A percentile compares a stretch with the other conserved stretches of the same genome.
Evolutionary conservation across 768 basidiomycete genomes (phyloP).

Genomic region (Calocybe cyanea): DNA sequence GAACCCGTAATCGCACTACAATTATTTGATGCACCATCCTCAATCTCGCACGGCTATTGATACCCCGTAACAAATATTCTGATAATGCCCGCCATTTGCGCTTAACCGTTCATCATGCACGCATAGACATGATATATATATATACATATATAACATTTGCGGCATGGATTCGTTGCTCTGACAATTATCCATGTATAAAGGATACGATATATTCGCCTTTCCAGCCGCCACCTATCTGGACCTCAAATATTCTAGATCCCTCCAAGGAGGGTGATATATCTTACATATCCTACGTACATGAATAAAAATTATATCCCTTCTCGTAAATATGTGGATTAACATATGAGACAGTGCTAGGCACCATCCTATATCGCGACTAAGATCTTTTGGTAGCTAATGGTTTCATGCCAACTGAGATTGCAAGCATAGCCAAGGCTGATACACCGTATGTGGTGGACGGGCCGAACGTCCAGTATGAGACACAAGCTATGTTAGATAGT

Average conservation of each 20-base stretch:
- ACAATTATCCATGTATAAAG: background rate
- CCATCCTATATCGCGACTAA: constrained; percentile 18
- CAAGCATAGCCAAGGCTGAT: constrained; percentile 62
- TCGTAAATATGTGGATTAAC: too few species aligned
- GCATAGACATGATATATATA: too few species aligned
- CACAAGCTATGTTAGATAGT: constrained; percentile 58
- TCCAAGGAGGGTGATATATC: constrained; percentile 13
- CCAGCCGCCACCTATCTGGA: background rate
- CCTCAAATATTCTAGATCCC: constrained; percentile 11
- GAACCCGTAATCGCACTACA: constrained; percentile 10
- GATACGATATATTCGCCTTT: too few species aligned
- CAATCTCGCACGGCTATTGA: constrained; percentile 4
- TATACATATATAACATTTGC: too few species aligned
- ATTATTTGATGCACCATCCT: constrained; percentile 1
- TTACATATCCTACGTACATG: constrained; percentile 6
- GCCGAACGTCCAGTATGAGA: constrained; percentile 85
- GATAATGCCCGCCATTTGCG: background rate
- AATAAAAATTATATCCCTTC: too few species aligned
- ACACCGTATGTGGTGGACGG: constrained; percentile 71
- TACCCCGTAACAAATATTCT: constrained; percentile 8
- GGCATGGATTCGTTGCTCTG: constrained; percentile 1
- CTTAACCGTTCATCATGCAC: background rate
- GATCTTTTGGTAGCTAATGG: too few species aligned
- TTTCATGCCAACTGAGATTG: constrained; percentile 56
- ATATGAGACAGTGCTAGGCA: too few species aligned